These are phyloP conservation scores for Solanum chaucha DNA, from an alignment of 257 asterid species.

Conservation along the genomic window DNA sequence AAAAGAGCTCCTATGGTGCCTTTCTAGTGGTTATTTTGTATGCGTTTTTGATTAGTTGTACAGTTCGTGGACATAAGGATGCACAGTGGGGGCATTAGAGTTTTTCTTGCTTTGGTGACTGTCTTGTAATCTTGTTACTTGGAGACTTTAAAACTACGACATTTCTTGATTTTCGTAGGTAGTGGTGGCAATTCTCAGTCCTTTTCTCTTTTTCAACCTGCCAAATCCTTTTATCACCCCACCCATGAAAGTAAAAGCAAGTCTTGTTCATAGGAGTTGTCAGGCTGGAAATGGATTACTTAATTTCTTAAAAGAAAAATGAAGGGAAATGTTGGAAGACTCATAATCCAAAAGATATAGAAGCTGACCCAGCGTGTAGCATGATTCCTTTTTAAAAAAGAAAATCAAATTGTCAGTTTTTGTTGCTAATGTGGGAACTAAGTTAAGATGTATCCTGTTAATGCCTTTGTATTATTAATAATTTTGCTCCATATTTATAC, in stretches of 20 bases:
- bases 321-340: background rate
- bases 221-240: background rate
- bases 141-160: background rate
- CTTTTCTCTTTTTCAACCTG: background rate
- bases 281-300: background rate
- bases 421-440: background rate
- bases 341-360: background rate
- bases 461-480: background rate
- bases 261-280: background rate
- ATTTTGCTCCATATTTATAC: background rate
- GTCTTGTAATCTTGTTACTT: background rate
- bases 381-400: background rate
- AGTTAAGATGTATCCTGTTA: background rate
- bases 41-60: background rate
- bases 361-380: background rate
- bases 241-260: background rate
- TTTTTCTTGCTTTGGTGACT: background rate
- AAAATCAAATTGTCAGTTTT: background rate
- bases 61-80: background rate
- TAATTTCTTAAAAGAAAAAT: background rate
- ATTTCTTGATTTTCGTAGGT: background rate
- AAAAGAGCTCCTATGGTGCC: background rate
- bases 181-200: background rate
- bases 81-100: background rate
- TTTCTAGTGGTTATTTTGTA: background rate